Conservation (phyloP, 192 early-diverging fungal species). For the Pecoramyces ruminantium region DNA sequence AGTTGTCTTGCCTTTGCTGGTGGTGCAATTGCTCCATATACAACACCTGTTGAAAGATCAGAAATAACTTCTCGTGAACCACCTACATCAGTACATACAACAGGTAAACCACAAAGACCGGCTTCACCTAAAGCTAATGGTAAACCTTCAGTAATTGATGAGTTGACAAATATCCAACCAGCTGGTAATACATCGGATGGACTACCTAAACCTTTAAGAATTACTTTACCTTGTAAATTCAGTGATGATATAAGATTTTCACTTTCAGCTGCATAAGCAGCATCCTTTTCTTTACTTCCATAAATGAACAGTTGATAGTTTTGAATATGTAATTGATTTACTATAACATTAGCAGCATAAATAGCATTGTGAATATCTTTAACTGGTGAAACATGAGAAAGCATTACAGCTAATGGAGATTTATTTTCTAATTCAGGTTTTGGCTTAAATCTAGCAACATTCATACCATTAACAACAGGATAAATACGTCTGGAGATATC, state of each 20-base stretch:
- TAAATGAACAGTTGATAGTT: constrained; percentile 21
- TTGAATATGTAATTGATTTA: constrained; percentile 19
- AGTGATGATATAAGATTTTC: constrained; percentile 10
- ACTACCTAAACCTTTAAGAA: constrained; percentile 18
- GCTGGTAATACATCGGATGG: constrained; percentile 17
- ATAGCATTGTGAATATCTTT: constrained; percentile 27
- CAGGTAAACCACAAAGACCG: constrained; percentile 14
- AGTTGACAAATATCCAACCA: constrained; percentile 27
- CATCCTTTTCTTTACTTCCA: constrained; percentile 19
- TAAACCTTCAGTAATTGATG: constrained; percentile 20
- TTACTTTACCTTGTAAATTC: constrained; percentile 13
- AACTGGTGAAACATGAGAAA: constrained; percentile 25
- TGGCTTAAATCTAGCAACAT: constrained; percentile 15
- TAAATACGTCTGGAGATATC: constrained; percentile 4
- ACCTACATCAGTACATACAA: constrained; percentile 17
- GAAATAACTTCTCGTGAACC: constrained; percentile 15
- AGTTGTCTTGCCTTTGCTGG: constrained; percentile 17
- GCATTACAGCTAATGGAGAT: constrained; percentile 17
- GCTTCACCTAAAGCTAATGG: constrained; percentile 16
- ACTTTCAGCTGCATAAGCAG: constrained; percentile 19
- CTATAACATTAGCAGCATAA: constrained; percentile 16
- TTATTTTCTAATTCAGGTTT: constrained; percentile 6
- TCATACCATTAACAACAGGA: constrained; percentile 25
- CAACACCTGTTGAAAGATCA: constrained; percentile 3
- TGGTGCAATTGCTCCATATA: constrained; percentile 18